A percentile compares a stretch with the other conserved stretches of the same genome.
These are phyloP conservation scores for Pestalotiopsis sp. DNA, from an alignment of 2,329 filamentous ascomycete genomes.

Conservation along the genomic window DNA sequence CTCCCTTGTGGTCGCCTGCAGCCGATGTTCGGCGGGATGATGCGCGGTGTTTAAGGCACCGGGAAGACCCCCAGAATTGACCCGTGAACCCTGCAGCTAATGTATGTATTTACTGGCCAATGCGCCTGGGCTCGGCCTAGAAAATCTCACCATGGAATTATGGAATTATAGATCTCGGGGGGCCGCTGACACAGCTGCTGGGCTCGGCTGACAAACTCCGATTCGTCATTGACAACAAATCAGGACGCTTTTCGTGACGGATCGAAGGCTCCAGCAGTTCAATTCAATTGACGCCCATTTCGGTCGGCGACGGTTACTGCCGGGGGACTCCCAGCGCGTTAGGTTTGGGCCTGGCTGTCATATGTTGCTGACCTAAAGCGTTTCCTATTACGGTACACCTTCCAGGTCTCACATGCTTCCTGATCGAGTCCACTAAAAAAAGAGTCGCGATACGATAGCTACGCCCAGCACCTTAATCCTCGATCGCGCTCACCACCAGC, in stretches of 20 bases:
- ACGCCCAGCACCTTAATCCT: neutral
- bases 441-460: neutral
- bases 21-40: constrained; percentile 10
- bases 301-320: neutral
- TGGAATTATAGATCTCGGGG: neutral
- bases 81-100: neutral
- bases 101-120: neutral
- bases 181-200: constrained; percentile 11
- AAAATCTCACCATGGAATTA: neutral
- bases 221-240: constrained; percentile 10
- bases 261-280: neutral
- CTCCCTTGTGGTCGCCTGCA: neutral
- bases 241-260: neutral
- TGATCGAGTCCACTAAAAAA: neutral
- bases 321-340: neutral
- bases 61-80: neutral
- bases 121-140: neutral
- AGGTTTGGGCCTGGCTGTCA: neutral
- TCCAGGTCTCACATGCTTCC: neutral
- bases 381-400: no score
- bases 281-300: neutral
- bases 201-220: constrained; percentile 10
- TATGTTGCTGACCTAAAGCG: neutral
- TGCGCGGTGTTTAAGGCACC: neutral
- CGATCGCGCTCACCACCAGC: neutral